These are phyloP conservation scores for Arthroderma sp. DNA, from an alignment of 2,329 filamentous ascomycete genomes.

Conservation along the genomic window DNA sequence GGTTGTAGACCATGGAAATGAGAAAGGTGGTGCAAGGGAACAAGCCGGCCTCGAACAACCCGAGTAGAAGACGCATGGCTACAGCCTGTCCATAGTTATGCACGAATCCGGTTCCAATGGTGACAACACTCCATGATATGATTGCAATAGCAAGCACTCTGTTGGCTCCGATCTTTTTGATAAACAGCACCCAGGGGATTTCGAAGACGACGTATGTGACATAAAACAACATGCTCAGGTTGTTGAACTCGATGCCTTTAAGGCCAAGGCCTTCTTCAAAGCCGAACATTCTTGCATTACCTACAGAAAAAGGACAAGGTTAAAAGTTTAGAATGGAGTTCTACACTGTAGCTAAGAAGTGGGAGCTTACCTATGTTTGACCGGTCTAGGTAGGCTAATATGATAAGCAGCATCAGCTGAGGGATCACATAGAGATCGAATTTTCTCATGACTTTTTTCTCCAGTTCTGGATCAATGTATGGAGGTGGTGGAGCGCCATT, in stretches of 20 bases:
- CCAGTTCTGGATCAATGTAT: slow-evolving; percentile 10
- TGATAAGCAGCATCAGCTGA: slow-evolving; percentile 12
- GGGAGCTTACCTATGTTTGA: slow-evolving; percentile 56
- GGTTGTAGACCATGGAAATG: slow-evolving; percentile 43
- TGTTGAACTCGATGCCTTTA: slow-evolving; percentile 15
- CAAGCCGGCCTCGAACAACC: slow-evolving; percentile 38
- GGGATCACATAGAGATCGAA: slow-evolving; percentile 12
- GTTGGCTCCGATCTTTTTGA: slow-evolving; percentile 36
- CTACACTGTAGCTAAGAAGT: slow-evolving; percentile 45
- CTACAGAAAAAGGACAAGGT: slow-evolving; percentile 46
- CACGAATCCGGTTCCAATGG: slow-evolving; percentile 35
- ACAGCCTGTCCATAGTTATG: slow-evolving; percentile 32
- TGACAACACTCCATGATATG: slow-evolving; percentile 36
- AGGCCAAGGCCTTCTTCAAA: not conserved
- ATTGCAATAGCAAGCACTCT: slow-evolving; percentile 39
- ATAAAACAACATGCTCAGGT: slow-evolving; percentile 36
- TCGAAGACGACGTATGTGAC: slow-evolving; percentile 39
- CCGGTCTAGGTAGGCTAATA: slow-evolving; percentile 45
- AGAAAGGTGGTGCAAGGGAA: slow-evolving; percentile 38
- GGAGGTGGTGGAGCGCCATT: too few relatives aligned
- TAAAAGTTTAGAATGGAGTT: slow-evolving; percentile 22
- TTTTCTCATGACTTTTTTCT: slow-evolving; percentile 9
- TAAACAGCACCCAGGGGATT: slow-evolving; percentile 37
- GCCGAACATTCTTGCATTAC: slow-evolving; percentile 39
- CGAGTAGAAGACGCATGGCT: slow-evolving; percentile 36